Conservation (phyloP, 2,329 filamentous ascomycete species). For the Monosporascus sp. region DNA sequence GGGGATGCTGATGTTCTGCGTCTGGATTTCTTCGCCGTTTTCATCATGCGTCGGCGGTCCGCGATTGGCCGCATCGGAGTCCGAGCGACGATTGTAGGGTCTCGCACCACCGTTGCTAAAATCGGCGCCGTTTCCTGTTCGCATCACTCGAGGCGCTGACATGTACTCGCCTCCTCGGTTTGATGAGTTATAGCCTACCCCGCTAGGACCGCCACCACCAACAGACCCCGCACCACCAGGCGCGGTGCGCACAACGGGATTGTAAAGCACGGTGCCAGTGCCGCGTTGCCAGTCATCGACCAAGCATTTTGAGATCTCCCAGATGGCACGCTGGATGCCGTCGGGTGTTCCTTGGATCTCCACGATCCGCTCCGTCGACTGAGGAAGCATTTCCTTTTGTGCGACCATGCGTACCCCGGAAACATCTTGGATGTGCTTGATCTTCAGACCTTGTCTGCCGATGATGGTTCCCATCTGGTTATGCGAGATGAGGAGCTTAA, state of each 20-base stretch:
- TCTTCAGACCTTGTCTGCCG: conserved; percentile 91
- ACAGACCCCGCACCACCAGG: conserved; percentile 46
- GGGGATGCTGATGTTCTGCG: conserved; percentile 98
- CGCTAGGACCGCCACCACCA: conserved; percentile 26
- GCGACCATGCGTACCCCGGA: conserved; percentile 98
- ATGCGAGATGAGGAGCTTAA: conserved; percentile 97
- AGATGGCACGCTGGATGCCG: conserved; percentile 90
- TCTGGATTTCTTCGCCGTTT: conserved; percentile 96
- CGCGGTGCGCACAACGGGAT: conserved; percentile 87
- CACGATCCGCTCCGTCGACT: conserved; percentile 96
- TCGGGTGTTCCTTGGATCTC: conserved; percentile 94
- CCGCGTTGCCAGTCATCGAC: conserved; percentile 97
- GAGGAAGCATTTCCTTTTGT: conserved; percentile 98
- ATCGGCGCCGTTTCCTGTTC: conserved; percentile 94
- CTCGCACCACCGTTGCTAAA: conserved; percentile 79
- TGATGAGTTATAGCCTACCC: conserved; percentile 37
- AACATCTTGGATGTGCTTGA: conserved; percentile 97
- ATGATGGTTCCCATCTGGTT: conserved; percentile 99
- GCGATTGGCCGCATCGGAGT: conserved; percentile 73
- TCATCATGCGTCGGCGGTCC: conserved; percentile 87
- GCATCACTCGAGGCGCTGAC: conserved; percentile 68
- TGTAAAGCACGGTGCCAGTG: conserved; percentile 95
- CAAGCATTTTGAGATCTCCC: conserved; percentile 98
- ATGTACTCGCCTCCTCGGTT: conserved; percentile 49
- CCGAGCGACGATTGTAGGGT: conserved; percentile 71